Base-by-base conservation (phyloP, 2,329 filamentous ascomycete genomes). In the Verruconis gallopava region DNA sequence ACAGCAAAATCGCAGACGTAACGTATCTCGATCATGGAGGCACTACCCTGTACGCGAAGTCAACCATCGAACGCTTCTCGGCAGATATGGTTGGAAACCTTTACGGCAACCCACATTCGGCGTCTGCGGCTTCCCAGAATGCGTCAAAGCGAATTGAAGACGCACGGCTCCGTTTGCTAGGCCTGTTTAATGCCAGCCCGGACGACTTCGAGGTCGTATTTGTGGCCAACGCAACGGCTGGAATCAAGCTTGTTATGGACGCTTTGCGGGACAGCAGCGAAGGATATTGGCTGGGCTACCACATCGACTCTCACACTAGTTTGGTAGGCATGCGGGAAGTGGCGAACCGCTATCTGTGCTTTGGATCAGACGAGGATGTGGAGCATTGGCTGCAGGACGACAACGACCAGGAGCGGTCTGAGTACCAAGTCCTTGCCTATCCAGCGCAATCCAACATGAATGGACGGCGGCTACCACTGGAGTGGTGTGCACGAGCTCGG, bases 361-460 rank as follows among this genome's bases (percentile, higher is more conserved):
- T 94, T 28, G 61, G 69, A 41, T 68, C 65, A 18, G 75, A 86
- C 51, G 55, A 55, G 0, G 75, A 75, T 38, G 72, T 93, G 5
- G 64, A 77, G 13, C 51, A 57, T 1, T 93, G 84, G 81, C 62
- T 88, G 5, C 55, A 59, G 4, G 52, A 66, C 38, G 52, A 54
- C 30, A 37, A 46, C 38, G 33, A 41, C n/a, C 53, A 60, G 19
- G 49, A 47, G 21, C 33, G 14, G 34, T 40, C 21, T 13, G 12
- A 36, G 15, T 57, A 62, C 12, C 48, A 74, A 4, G 58, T 84
- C 1, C 85, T 96, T 57, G 82, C 85, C 20, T 95, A 85, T 56
- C 82, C 89, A 5, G 88, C 80, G 2, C 89, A 96, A 56, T 95
- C 88, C 21, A 94, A 95, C 55, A 82, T 95, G 81, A 81, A 89